Evolutionary conservation across 495 filamentous ascomycete species (phyloP), one percentile per base, ranked within the genome.

Genomic region (Achaetomiella virescens): DNA sequence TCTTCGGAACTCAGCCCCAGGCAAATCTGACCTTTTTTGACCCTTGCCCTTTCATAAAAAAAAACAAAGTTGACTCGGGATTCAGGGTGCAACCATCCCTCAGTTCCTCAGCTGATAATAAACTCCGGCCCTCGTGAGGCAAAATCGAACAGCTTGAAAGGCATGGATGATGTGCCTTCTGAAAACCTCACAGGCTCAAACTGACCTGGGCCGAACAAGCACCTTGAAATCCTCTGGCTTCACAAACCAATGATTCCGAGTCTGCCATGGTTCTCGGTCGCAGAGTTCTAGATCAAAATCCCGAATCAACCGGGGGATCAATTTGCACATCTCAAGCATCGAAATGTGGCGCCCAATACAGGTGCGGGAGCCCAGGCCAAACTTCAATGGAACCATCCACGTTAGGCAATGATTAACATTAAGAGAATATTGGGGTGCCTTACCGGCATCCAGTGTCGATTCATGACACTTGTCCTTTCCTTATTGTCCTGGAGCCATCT

Each of bases 261-360:
- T 48, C 21, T 48, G n/a, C 46, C 46, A 48, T 6, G 11, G 8
- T 9, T 21, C 29, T 3, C 5, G 11, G 31, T 25, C 7, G 12
- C 2, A 47, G 12, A 47, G 18, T 14, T 17, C 48, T 6, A 43
- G 5, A 36, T 84, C 77, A 65, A 84, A 87, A 14, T 72, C 66
- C 20, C 76, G 72, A 42, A 87, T 70, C 42, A 87, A 66, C 27
- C 76, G 78, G 24, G 84, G 82, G 21, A 88, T 74, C n/a, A 86
- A 56, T 67, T 88, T 88, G 57, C 78, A 80, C 42, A 87, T 80
- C 68, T 87, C 84, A 56, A 86, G 61, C 65, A 81, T 67, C 35
- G 75, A 76, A 33, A 88, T 78, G 61, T 87, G 83, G 54, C 79
- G 79, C 17, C 84, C 84, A 63, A 89, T 80, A 64, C 85, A 88